Evolutionary conservation across 2,329 filamentous ascomycete genomes (phyloP).

Genomic region (Apiospora rasikravindrae): DNA sequence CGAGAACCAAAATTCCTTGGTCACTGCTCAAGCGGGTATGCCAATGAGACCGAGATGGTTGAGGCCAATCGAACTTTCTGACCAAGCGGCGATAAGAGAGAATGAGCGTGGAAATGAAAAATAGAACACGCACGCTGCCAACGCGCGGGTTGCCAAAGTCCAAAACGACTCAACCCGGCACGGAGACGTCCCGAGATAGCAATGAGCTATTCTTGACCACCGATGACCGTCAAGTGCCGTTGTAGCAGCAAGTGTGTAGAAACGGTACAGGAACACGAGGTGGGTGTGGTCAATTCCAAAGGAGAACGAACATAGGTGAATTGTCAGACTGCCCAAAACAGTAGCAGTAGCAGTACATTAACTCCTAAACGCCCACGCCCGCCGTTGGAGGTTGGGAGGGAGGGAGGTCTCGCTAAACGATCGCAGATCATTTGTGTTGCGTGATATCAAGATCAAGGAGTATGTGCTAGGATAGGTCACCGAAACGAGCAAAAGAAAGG

Average conservation of each 20-base stretch:
- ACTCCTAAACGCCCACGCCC: neutral
- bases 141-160: neutral
- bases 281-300: neutral
- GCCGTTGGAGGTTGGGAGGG: neutral
- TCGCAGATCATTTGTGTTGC: too few relatives aligned
- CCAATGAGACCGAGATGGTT: neutral
- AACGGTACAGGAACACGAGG: neutral
- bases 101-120: too few relatives aligned
- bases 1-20: neutral
- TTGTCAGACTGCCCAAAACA: neutral
- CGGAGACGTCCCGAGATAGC: neutral
- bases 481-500: neutral
- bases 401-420: neutral
- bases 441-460: neutral
- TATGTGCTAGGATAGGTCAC: neutral
- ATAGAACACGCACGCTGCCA: neutral
- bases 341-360: neutral
- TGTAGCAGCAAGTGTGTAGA: too few relatives aligned
- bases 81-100: neutral
- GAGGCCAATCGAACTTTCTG: neutral
- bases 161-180: neutral
- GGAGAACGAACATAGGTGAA: neutral
- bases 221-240: neutral
- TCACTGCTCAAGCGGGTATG: neutral
- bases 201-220: neutral